Conservation (phyloP, 768 basidiomycete species). For the Leccinum uliginosum region DNA sequence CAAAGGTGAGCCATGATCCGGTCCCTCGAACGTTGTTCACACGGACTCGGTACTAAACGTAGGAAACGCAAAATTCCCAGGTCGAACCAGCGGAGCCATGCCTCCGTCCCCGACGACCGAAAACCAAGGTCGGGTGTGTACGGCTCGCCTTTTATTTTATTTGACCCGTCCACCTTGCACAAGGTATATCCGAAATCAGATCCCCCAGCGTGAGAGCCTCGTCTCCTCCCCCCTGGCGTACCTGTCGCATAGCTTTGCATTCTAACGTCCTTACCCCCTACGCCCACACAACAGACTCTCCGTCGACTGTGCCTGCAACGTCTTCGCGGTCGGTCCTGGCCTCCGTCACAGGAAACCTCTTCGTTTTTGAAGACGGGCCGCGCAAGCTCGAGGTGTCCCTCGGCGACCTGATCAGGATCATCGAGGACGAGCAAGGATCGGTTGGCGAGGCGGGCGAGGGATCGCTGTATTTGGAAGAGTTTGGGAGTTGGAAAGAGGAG, state of each 20-base stretch:
- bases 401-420: constrained; percentile 38
- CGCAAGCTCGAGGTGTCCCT: constrained; percentile 41
- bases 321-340: constrained; percentile 17
- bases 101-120: constrained; percentile 29
- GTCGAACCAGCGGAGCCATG: constrained; percentile 22
- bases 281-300: constrained; percentile 18
- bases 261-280: neutral
- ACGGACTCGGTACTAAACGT: neutral
- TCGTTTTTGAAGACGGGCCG: constrained; percentile 40
- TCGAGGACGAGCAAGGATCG: constrained; percentile 40
- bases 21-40: neutral
- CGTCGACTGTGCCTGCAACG: constrained; percentile 18
- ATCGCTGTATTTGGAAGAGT: constrained; percentile 35
- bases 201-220: constrained; percentile 32
- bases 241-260: neutral
- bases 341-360: constrained; percentile 43
- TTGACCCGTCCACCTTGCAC: neutral
- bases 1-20: constrained; percentile 20
- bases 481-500: constrained; percentile 41
- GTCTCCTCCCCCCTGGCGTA: neutral
- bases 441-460: constrained; percentile 32
- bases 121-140: constrained; percentile 41
- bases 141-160: neutral
- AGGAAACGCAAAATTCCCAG: constrained; percentile 19
- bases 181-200: constrained; percentile 49